These are phyloP conservation scores for Ophiostoma sp. DNA, from an alignment of 2,329 filamentous ascomycete genomes.

Conservation along the genomic window DNA sequence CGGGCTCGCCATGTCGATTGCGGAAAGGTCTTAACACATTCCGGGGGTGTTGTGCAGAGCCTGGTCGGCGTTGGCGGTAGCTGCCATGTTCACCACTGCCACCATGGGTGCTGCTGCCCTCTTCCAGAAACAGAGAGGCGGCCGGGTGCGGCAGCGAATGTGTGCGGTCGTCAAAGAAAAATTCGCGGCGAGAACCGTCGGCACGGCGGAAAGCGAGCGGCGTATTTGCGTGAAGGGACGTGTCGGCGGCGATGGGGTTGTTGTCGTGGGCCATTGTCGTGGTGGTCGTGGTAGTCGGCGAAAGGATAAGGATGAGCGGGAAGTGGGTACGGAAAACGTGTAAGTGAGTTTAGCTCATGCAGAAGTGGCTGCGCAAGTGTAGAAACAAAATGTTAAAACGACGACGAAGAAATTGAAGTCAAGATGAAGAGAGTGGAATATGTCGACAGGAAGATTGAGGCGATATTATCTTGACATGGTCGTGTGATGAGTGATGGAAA, in stretches of 20 bases:
- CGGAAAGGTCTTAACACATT: slow-evolving; percentile 25
- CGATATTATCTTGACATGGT: background rate
- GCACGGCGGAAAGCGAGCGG: slow-evolving; percentile 23
- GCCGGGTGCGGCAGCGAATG: background rate
- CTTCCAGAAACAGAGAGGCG: background rate
- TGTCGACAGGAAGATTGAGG: background rate
- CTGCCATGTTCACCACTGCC: background rate
- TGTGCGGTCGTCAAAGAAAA: background rate
- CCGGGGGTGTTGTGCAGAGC: slow-evolving; percentile 18
- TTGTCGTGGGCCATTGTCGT: background rate
- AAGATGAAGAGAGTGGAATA: background rate
- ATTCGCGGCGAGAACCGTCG: slow-evolving; percentile 23
- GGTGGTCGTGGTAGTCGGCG: background rate
- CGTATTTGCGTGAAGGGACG: background rate
- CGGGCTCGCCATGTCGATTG: slow-evolving; percentile 27
- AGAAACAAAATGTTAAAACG: background rate
- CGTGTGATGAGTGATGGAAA: background rate
- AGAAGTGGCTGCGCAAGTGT: background rate
- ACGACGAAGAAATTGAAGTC: background rate
- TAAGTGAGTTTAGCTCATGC: slow-evolving; percentile 16
- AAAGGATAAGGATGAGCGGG: background rate
- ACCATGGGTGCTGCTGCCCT: background rate
- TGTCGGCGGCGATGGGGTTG: background rate
- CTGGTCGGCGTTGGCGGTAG: background rate
- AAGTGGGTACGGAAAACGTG: slow-evolving; percentile 6